Evolutionary conservation across 2,329 filamentous ascomycete genomes (phyloP), one percentile per base, ranked within the genome.

Genomic region (Cylindrodendrum hubeiense): DNA sequence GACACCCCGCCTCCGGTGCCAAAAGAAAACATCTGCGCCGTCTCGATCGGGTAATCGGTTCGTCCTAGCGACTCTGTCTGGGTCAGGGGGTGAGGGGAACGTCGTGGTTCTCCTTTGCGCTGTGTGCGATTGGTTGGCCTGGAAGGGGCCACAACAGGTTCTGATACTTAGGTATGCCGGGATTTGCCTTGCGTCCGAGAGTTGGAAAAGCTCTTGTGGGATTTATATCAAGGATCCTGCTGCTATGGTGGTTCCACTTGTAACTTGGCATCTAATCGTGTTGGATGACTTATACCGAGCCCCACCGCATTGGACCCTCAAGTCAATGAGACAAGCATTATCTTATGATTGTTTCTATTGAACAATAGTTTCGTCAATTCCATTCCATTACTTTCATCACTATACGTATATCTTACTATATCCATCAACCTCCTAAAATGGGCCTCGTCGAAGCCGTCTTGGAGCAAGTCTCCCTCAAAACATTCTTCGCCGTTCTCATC

Each of bases 391-490:
- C 17, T 49, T 13, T 24, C 6, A n/a, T 19, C 15, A 1, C 22
- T 15, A 4, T 50, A 22, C 33, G 24, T n/a, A 47, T 33, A n/a
- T 19, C 21, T 17, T 46, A 10, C 21, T 5, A 7, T 21, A 13
- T 41, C 37, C 44, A 43, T 33, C 22, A n/a, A 13, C 12, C 26
- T 21, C 33, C 41, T 68, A 76, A 30, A 60, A 87, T 87, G 82
- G 81, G 87, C 70, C 77, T 88, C 22, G 76, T 89, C 53, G 87
- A 89, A 70, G 71, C 79, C 34, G 60, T 85, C 30, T 50, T 86
- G 66, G 78, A 80, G 63, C 77, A 82, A 62, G 70, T 84, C 72
- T 86, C 86, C 61, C 69, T 81, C 56, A 81, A 78, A 62, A 75
- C 77, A 56, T 67, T 81, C 19, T 60, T 81, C 50, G 54, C 83